Evolutionary conservation across 441 rosid genomes (phyloP).

Genomic region (Gossypium trilobum): DNA sequence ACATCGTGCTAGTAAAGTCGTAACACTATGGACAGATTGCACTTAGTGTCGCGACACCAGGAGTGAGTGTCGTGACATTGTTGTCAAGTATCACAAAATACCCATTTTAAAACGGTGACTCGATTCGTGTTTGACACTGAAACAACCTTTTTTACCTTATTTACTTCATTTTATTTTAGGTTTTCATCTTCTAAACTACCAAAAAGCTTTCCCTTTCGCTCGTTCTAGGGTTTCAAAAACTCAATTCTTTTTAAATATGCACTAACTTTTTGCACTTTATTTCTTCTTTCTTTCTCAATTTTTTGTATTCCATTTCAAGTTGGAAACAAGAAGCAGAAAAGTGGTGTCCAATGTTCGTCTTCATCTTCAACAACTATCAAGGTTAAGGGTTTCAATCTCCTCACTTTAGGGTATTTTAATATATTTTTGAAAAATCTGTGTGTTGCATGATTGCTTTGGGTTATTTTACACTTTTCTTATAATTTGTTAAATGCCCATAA

Average conservation of each 20-base stretch:
- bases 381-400: background rate
- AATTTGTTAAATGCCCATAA: background rate
- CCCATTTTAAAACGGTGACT: background rate
- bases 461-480: background rate
- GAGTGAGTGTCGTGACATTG: background rate
- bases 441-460: background rate
- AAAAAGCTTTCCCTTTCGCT: background rate
- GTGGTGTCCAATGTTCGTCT: background rate
- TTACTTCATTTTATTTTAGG: too few relatives aligned
- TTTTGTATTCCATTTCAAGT: background rate
- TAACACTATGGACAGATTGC: background rate
- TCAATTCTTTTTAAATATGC: background rate
- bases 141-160: background rate
- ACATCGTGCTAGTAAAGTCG: background rate
- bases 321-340: background rate
- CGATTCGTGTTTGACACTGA: background rate
- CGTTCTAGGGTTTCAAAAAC: background rate
- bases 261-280: background rate
- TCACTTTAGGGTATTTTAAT: background rate
- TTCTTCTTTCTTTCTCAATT: background rate
- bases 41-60: background rate
- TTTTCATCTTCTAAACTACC: background rate
- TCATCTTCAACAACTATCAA: too few relatives aligned
- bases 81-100: background rate
- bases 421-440: background rate